phyloP scores from a whole-genome alignment of 164 flowering plant species.

The Umbilicus rupestris region DNA sequence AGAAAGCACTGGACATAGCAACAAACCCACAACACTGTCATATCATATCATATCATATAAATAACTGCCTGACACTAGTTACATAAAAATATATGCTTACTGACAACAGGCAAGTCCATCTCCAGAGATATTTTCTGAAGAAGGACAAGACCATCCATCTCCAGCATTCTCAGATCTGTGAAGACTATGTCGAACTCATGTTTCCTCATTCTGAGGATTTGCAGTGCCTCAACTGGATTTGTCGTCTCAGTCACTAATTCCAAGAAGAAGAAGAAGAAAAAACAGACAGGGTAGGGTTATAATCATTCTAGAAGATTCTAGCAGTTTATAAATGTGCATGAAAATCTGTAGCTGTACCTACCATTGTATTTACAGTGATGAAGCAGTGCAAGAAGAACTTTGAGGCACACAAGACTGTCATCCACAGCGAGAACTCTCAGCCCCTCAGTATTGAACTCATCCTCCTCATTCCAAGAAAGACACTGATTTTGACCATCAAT shows the following conservation, averaged over 20 bases:
- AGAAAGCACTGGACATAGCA: conserved; percentile 25
- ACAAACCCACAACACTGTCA: neutral
- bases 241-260: neutral
- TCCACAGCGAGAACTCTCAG: neutral
- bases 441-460: neutral
- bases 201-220: neutral
- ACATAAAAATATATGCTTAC: conserved; percentile 17
- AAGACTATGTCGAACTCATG: conserved; percentile 8
- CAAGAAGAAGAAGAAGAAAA: neutral
- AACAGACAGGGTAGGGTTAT: neutral
- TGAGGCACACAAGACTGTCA: conserved; percentile 3
- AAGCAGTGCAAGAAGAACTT: neutral
- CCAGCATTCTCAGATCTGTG: conserved; percentile 24
- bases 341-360: too few relatives aligned
- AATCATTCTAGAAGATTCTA: neutral
- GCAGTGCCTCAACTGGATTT: conserved; percentile 5
- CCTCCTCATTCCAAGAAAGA: neutral
- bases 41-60: too few relatives aligned
- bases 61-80: neutral
- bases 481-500: too few relatives aligned
- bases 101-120: conserved; percentile 45
- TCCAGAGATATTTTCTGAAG: conserved; percentile 32
- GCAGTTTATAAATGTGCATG: neutral
- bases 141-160: conserved; percentile 40
- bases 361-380: neutral